phyloP scores from a whole-genome alignment of 2,329 filamentous ascomycete genomes.

The Colletotrichum musae region DNA sequence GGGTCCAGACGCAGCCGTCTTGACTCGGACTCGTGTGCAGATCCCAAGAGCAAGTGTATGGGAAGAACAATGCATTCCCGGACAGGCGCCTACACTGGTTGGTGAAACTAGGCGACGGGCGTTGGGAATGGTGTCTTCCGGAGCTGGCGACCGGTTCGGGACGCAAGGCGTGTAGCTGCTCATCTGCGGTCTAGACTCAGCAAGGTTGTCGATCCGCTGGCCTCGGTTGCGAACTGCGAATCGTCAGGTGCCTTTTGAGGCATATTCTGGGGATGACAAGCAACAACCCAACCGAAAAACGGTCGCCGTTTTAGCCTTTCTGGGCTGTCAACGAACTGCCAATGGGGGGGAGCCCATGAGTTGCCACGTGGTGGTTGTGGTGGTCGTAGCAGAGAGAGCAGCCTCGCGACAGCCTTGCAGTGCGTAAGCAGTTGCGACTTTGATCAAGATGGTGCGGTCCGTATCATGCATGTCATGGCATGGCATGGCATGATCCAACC shows the following conservation, averaged over 20 bases:
- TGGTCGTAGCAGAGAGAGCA: background rate
- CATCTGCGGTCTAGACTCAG: slow-evolving; percentile 9
- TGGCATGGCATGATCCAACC: no score
- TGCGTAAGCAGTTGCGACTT: no score
- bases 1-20: slow-evolving; percentile 12
- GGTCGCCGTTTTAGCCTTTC: slow-evolving; percentile 10
- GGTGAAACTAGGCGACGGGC: slow-evolving; percentile 20
- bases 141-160: background rate
- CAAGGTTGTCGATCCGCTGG: slow-evolving; percentile 31
- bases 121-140: slow-evolving; percentile 11
- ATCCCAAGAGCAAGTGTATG: slow-evolving; percentile 8
- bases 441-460: no score
- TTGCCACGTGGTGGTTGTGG: slow-evolving; percentile 15
- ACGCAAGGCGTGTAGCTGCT: slow-evolving; percentile 1
- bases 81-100: slow-evolving; percentile 2
- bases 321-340: slow-evolving; percentile 4
- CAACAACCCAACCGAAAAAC: slow-evolving; percentile 6
- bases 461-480: no score
- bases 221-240: slow-evolving; percentile 24
- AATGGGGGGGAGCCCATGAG: slow-evolving; percentile 7
- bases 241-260: slow-evolving; percentile 23
- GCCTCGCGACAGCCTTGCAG: slow-evolving; percentile 10
- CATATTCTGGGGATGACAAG: slow-evolving; percentile 19
- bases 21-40: slow-evolving; percentile 18
- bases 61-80: slow-evolving; percentile 13